These are phyloP conservation scores for Ustilago xerochloae DNA, from an alignment of 1,284 basidiomycete species.

Conservation along the genomic window DNA sequence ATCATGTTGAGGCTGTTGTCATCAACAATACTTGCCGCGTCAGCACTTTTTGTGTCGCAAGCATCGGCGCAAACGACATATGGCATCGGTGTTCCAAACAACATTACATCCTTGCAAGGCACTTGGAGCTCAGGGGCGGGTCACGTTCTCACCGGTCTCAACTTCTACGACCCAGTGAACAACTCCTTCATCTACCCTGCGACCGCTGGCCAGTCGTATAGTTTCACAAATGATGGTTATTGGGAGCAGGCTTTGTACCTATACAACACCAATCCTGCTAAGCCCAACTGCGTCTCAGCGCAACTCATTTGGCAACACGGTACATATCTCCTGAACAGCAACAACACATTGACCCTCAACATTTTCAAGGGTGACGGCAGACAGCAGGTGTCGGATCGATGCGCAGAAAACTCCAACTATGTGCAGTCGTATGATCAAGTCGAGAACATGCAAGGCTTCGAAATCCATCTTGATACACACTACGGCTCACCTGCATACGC, in stretches of 20 bases:
- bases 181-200: constrained; percentile 60
- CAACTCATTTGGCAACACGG: constrained; percentile 67
- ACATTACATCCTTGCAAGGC: constrained; percentile 47
- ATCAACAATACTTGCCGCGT: constrained; percentile 22
- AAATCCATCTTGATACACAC: constrained; percentile 38
- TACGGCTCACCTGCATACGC: constrained; percentile 35
- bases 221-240: constrained; percentile 62
- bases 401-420: constrained; percentile 44
- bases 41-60: constrained; percentile 10
- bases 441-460: constrained; percentile 53
- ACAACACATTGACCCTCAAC: constrained; percentile 52
- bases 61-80: constrained; percentile 30
- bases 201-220: constrained; percentile 61
- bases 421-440: constrained; percentile 52
- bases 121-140: constrained; percentile 64
- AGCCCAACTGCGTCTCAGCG: constrained; percentile 62
- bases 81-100: constrained; percentile 45
- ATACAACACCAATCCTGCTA: constrained; percentile 58
- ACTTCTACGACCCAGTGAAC: constrained; percentile 63
- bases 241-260: constrained; percentile 62
- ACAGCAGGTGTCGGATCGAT: constrained; percentile 45
- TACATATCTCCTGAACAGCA: constrained; percentile 53
- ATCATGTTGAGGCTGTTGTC: constrained; percentile 28
- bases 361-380: constrained; percentile 57
- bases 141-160: constrained; percentile 58